Percentiles rank a stretch among this genome's conserved stretches.
phyloP scores from a whole-genome alignment of 495 filamentous ascomycete species.

The Filosporella fistucella region DNA sequence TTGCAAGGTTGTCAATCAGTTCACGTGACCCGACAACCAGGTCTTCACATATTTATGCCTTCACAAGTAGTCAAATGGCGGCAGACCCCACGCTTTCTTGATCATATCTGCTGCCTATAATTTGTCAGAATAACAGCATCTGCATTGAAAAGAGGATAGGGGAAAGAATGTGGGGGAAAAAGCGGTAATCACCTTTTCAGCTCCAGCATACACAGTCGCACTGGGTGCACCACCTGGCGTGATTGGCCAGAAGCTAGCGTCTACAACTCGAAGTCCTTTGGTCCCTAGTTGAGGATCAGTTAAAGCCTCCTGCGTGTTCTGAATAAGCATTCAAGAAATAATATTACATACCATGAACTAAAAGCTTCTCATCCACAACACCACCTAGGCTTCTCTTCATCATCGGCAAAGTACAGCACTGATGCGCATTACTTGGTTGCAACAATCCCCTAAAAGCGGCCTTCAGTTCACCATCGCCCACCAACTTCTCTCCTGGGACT shows the following conservation, averaged over 20 bases:
- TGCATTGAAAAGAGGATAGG: no score
- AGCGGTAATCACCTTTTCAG: constrained; percentile 47
- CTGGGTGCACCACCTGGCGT: constrained; percentile 35
- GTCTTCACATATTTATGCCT: no score
- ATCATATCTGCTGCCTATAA: constrained; percentile 2
- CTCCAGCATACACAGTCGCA: constrained; percentile 47
- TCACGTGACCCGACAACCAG: no score
- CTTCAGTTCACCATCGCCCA: background rate
- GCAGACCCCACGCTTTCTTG: no score
- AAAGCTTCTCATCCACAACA: constrained; percentile 48
- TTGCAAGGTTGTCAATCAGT: no score
- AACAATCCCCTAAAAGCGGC: background rate
- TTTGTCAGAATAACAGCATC: background rate
- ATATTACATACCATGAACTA: constrained; percentile 49
- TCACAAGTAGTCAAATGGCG: no score
- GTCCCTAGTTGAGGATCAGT: no score
- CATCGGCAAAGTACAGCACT: constrained; percentile 40
- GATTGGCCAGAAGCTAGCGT: constrained; percentile 47
- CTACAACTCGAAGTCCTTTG: constrained; percentile 42
- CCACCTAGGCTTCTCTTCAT: constrained; percentile 28
- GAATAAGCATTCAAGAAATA: no score
- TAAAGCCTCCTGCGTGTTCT: no score
- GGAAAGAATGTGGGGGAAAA: no score
- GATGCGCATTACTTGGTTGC: constrained; percentile 15
- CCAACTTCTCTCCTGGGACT: background rate